Conservation (phyloP, 306 rosid species). For the Chamaecrista fasciculata region DNA sequence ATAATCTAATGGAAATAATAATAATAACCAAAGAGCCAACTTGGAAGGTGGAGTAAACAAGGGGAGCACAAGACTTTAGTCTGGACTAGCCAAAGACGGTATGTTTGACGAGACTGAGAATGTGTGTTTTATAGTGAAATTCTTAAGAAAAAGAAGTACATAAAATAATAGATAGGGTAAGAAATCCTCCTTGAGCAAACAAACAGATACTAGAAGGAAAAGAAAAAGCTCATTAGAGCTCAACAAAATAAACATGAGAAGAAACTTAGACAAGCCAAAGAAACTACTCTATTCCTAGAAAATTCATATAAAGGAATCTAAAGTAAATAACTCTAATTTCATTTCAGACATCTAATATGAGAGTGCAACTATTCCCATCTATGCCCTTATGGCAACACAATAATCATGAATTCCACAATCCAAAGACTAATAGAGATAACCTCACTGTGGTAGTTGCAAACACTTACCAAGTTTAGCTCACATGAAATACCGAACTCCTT, state of each 20-base stretch:
- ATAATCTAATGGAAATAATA: not conserved
- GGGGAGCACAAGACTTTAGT: not conserved
- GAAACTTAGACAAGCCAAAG: too few species aligned
- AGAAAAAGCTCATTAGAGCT: not conserved
- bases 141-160: not conserved
- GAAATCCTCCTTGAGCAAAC: not conserved
- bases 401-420: not conserved
- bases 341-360: not conserved
- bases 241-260: too few species aligned
- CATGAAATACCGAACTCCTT: slow-evolving; percentile 54
- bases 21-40: too few species aligned
- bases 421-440: not conserved
- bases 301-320: too few species aligned
- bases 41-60: not conserved
- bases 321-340: not conserved
- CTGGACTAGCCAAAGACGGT: not conserved
- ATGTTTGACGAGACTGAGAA: not conserved
- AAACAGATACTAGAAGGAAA: not conserved
- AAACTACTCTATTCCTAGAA: too few species aligned
- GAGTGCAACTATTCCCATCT: not conserved
- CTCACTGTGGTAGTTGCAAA: not conserved
- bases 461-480: slow-evolving; percentile 69
- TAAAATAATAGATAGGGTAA: not conserved
- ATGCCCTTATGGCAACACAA: not conserved
- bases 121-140: not conserved